These are phyloP conservation scores for Hymenotorrendiella dingleyae DNA, from an alignment of 2,329 filamentous ascomycete genomes.

Conservation along the genomic window DNA sequence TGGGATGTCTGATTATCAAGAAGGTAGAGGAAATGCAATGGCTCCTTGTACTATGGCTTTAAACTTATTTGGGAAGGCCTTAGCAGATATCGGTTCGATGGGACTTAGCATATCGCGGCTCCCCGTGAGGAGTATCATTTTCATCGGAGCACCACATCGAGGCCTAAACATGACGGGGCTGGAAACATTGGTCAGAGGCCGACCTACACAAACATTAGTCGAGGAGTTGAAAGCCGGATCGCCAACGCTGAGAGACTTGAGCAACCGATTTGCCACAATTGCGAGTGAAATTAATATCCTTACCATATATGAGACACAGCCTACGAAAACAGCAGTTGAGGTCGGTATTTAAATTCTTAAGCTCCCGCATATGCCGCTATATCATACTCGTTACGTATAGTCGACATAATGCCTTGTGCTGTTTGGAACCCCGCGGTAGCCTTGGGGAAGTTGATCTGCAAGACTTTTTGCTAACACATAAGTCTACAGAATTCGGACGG, in stretches of 20 bases:
- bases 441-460: too few relatives aligned
- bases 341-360: not conserved
- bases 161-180: constrained; percentile 21
- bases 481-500: too few relatives aligned
- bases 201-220: constrained; percentile 8
- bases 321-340: not conserved
- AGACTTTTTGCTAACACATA: too few relatives aligned
- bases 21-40: too few relatives aligned
- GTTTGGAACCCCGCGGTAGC: too few relatives aligned
- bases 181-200: constrained; percentile 16
- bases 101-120: too few relatives aligned
- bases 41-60: too few relatives aligned
- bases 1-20: constrained; percentile 34
- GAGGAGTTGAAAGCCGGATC: not conserved
- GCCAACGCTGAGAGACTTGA: not conserved
- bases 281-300: not conserved
- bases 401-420: too few relatives aligned
- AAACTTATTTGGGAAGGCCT: too few relatives aligned
- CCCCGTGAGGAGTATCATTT: constrained; percentile 16
- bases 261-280: not conserved
- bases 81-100: too few relatives aligned
- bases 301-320: not conserved
- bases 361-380: too few relatives aligned
- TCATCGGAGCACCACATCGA: constrained; percentile 24
- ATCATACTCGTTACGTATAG: too few relatives aligned